Evolutionary conservation across 768 basidiomycete species (phyloP).

Genomic region (Termitomyces sp.): DNA sequence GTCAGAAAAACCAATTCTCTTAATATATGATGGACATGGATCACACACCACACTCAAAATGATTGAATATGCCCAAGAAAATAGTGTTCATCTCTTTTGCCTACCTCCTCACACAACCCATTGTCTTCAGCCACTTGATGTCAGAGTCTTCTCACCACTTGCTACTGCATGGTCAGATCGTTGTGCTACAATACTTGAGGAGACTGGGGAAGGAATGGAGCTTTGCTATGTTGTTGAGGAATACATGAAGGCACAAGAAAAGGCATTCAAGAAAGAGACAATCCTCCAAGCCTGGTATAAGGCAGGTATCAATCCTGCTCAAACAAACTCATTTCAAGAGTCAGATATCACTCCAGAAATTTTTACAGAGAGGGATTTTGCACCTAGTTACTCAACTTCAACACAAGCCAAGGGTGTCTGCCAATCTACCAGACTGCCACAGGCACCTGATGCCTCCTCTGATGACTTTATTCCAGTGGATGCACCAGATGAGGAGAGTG

Average conservation of each 20-base stretch:
- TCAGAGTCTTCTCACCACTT: background rate
- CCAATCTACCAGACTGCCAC: background rate
- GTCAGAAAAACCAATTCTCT: constrained; percentile 23
- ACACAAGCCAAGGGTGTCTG: background rate
- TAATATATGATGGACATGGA: constrained; percentile 38
- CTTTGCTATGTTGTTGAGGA: background rate
- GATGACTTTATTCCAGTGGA: background rate
- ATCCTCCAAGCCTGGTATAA: background rate
- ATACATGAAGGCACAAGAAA: background rate
- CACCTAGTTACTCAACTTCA: background rate
- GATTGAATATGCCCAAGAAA: background rate
- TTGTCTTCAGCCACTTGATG: background rate
- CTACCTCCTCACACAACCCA: no score
- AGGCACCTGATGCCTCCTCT: background rate
- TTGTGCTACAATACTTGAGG: constrained; percentile 15
- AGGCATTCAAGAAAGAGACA: background rate
- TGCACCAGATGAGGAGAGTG: no score
- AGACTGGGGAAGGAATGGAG: background rate
- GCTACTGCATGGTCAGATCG: background rate
- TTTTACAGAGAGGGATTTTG: background rate
- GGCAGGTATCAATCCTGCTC: background rate
- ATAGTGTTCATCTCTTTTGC: no score
- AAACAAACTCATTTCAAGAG: background rate
- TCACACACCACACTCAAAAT: constrained; percentile 28
- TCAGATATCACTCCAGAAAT: background rate